Conservation (phyloP, 1,139 yeast genomes). For the Yamadazyma songkhlaensis region DNA sequence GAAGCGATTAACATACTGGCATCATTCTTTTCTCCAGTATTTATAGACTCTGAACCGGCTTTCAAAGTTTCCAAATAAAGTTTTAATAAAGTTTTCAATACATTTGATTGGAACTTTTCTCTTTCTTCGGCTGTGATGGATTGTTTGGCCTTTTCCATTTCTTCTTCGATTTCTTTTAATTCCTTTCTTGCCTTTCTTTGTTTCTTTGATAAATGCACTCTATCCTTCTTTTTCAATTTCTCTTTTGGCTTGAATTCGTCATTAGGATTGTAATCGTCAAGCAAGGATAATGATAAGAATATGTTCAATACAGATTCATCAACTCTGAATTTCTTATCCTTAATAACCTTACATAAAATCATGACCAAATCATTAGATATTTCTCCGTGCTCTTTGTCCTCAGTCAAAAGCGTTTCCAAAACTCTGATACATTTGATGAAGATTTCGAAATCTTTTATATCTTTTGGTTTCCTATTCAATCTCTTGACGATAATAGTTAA, state of each 20-base stretch:
- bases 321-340: conserved; percentile 71
- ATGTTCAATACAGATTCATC: conserved; percentile 81
- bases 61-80: conserved; percentile 77
- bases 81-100: conserved; percentile 67
- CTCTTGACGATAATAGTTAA: conserved; percentile 65
- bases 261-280: conserved; percentile 79
- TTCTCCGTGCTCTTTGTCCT: conserved; percentile 77
- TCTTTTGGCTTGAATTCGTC: conserved; percentile 42
- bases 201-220: conserved; percentile 85
- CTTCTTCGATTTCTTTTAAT: conserved; percentile 82
- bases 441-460: conserved; percentile 41
- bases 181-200: conserved; percentile 87
- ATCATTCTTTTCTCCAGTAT: conserved; percentile 43
- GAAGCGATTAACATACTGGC: conserved; percentile 67
- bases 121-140: conserved; percentile 85
- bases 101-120: conserved; percentile 80
- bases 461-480: conserved; percentile 53
- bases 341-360: conserved; percentile 65
- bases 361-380: conserved; percentile 72
- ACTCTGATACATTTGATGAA: conserved; percentile 63
- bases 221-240: conserved; percentile 75
- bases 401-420: conserved; percentile 60
- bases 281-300: conserved; percentile 66
- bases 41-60: conserved; percentile 30
- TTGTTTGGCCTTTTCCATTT: conserved; percentile 81